phyloP scores from a whole-genome alignment of 78 protist genomes.

The Carpediemonas membranifera region DNA sequence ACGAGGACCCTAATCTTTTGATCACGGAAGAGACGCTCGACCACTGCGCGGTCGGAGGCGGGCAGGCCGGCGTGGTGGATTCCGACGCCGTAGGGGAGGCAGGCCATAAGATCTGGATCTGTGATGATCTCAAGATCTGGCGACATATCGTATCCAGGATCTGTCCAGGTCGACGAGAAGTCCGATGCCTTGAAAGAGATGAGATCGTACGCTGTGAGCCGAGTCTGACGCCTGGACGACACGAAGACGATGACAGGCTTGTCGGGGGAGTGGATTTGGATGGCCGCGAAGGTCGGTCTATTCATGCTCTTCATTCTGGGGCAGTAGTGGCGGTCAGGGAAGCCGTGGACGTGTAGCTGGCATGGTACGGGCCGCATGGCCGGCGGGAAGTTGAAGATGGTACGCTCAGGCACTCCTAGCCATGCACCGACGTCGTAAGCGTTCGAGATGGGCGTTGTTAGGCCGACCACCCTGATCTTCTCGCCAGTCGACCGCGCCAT shows the following conservation, averaged over 20 bases:
- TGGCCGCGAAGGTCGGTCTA: conserved; percentile 85
- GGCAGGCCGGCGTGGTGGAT: background rate
- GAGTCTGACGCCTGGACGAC: conserved; percentile 92
- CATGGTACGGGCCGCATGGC: conserved; percentile 90
- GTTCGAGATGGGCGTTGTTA: conserved; percentile 93
- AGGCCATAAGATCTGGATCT: background rate
- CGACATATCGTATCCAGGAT: no score
- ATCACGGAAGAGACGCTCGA: background rate
- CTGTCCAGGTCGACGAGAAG: no score
- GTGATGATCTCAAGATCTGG: no score
- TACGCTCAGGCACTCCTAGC: conserved; percentile 68
- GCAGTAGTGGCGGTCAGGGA: conserved; percentile 80
- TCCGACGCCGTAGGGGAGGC: background rate
- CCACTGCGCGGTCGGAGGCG: background rate
- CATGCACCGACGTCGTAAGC: conserved; percentile 90
- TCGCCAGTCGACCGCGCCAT: background rate
- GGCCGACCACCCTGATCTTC: conserved; percentile 74
- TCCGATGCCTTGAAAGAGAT: conserved; percentile 55
- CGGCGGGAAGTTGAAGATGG: conserved; percentile 86
- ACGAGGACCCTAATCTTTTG: background rate
- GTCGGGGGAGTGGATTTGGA: conserved; percentile 47
- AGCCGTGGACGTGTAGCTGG: conserved; percentile 52
- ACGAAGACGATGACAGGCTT: conserved; percentile 87
- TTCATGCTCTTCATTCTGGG: conserved; percentile 99
- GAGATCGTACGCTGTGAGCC: conserved; percentile 89